Conservation (phyloP, 805 yeast species). For the Grigorovia transvaalensis region DNA sequence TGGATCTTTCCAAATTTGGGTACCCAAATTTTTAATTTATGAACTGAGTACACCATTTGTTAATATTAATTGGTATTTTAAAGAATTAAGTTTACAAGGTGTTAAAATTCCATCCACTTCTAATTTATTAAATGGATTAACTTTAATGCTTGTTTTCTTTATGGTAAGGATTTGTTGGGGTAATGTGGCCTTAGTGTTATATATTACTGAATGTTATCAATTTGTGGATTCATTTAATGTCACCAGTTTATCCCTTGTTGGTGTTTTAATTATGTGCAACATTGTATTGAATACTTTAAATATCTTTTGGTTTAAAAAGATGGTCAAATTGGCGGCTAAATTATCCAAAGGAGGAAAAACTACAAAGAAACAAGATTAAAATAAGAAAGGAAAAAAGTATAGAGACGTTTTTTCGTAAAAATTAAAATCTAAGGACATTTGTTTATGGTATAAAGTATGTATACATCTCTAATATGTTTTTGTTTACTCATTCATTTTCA, state of each 20-base stretch:
- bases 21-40: slow-evolving; percentile 72
- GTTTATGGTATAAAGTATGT: too few relatives aligned
- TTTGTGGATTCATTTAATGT: background rate
- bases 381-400: background rate
- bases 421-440: too few relatives aligned
- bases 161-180: slow-evolving; percentile 81
- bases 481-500: too few relatives aligned
- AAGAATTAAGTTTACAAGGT: slow-evolving; percentile 57
- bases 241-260: slow-evolving; percentile 5
- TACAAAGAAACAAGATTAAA: background rate
- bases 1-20: slow-evolving; percentile 59
- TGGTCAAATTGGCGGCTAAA: slow-evolving; percentile 65
- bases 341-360: slow-evolving; percentile 15
- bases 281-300: slow-evolving; percentile 59
- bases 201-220: slow-evolving; percentile 13
- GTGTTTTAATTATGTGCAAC: slow-evolving; percentile 15
- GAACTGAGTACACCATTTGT: slow-evolving; percentile 93
- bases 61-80: slow-evolving; percentile 84
- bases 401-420: too few relatives aligned
- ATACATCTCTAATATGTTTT: too few relatives aligned
- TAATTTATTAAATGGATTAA: slow-evolving; percentile 59
- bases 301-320: slow-evolving; percentile 78
- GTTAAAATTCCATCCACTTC: slow-evolving; percentile 38
- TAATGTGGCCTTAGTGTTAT: slow-evolving; percentile 49
- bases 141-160: slow-evolving; percentile 63